These are phyloP conservation scores for Fusarium hostae DNA, from an alignment of 2,329 filamentous ascomycete species.

Conservation along the genomic window DNA sequence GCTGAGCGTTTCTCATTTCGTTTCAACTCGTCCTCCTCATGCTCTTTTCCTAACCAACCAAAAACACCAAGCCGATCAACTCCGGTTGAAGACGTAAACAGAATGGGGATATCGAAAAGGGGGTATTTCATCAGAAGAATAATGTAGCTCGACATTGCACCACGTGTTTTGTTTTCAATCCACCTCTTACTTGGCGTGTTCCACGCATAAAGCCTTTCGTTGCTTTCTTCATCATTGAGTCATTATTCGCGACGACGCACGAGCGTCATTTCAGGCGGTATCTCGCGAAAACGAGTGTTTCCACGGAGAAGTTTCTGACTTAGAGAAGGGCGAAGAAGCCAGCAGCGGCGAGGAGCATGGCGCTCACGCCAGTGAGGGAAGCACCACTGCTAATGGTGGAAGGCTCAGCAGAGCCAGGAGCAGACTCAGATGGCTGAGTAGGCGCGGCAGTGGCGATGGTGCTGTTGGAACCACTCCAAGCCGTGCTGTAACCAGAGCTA, in stretches of 20 bases:
- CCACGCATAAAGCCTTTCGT: slow-evolving; percentile 23
- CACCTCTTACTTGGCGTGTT: slow-evolving; percentile 13
- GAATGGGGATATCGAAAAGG: slow-evolving; percentile 40
- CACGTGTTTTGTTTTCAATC: slow-evolving; percentile 24
- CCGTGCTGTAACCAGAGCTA: slow-evolving; percentile 45
- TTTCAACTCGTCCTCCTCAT: slow-evolving; percentile 29
- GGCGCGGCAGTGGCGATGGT: slow-evolving; percentile 45
- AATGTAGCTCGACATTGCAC: slow-evolving; percentile 43
- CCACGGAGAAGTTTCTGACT: slow-evolving; percentile 41
- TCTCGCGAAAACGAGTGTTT: slow-evolving; percentile 27
- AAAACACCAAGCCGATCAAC: slow-evolving; percentile 46
- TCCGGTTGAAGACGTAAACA: slow-evolving; percentile 38
- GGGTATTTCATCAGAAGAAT: slow-evolving; percentile 44
- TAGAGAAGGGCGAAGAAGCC: slow-evolving; percentile 53
- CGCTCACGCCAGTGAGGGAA: slow-evolving; percentile 49
- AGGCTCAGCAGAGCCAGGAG: slow-evolving; percentile 32
- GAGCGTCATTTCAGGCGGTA: slow-evolving; percentile 16
- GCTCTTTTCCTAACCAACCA: slow-evolving; percentile 28
- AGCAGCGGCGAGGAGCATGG: slow-evolving; percentile 51
- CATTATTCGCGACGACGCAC: slow-evolving; percentile 50
- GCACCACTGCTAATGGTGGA: slow-evolving; percentile 45
- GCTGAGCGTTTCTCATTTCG: slow-evolving; percentile 39
- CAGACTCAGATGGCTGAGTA: slow-evolving; percentile 42
- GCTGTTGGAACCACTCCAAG: slow-evolving; percentile 49
- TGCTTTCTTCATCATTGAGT: slow-evolving; percentile 46